These are phyloP conservation scores for Lecanicillium sp. DNA, from an alignment of 2,329 filamentous ascomycete species.

Conservation along the genomic window DNA sequence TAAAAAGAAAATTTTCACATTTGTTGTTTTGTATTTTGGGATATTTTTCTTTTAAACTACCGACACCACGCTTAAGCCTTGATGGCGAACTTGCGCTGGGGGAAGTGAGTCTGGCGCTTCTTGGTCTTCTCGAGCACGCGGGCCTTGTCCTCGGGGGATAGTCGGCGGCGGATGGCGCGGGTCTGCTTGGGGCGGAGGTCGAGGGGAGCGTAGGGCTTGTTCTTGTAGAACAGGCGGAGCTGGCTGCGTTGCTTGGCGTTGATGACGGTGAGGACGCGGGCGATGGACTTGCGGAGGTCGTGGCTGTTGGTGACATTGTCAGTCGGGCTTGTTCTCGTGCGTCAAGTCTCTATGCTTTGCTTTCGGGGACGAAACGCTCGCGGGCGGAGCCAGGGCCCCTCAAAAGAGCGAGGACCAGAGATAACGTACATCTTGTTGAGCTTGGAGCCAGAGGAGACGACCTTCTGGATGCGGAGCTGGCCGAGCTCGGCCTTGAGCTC, in stretches of 20 bases:
- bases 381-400: too few species aligned
- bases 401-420: constrained; percentile 1
- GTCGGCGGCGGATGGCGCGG: constrained; percentile 90
- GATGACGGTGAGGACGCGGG: constrained; percentile 97
- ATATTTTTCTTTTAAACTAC: too few species aligned
- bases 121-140: constrained; percentile 87
- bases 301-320: constrained; percentile 53
- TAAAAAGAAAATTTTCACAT: not conserved
- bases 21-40: constrained; percentile 38
- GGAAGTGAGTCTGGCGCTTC: constrained; percentile 95
- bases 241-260: constrained; percentile 98
- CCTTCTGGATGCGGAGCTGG: constrained; percentile 97
- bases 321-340: not conserved
- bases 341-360: too few species aligned
- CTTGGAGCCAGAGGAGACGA: constrained; percentile 90
- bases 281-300: constrained; percentile 99
- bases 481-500: constrained; percentile 96
- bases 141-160: constrained; percentile 85
- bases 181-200: constrained; percentile 98
- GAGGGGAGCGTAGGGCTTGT: constrained; percentile 98
- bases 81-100: constrained; percentile 96
- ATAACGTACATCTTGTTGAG: constrained; percentile 86
- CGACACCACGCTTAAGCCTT: constrained; percentile 52
- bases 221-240: constrained; percentile 98
- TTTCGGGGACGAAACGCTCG: too few species aligned